phyloP scores from a whole-genome alignment of 345 rosid genomes.

The Brassica cretica region DNA sequence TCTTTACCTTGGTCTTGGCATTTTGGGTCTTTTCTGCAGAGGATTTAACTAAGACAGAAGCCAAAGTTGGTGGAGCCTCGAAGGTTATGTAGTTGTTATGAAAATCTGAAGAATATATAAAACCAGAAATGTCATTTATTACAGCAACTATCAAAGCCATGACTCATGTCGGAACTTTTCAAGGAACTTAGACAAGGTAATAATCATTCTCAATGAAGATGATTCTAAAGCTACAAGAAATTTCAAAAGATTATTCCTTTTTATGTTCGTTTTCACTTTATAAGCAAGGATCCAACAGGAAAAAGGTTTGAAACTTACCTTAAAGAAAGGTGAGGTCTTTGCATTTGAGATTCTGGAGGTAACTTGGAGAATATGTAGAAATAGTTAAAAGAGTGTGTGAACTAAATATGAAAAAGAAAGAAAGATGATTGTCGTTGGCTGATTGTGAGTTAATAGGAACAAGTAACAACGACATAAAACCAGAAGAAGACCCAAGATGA shows the following conservation, averaged over 20 bases:
- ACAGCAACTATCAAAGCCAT: slow-evolving; percentile 15
- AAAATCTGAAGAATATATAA: slow-evolving; percentile 25
- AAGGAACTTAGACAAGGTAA: not conserved
- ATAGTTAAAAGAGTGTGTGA: slow-evolving; percentile 23
- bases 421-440: slow-evolving; percentile 11
- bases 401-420: not conserved
- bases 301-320: slow-evolving; percentile 16
- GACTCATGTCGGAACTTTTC: slow-evolving; percentile 15
- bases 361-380: not conserved
- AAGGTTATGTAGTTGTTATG: slow-evolving; percentile 35
- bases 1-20: slow-evolving; percentile 84
- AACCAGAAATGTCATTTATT: slow-evolving; percentile 14
- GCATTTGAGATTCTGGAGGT: slow-evolving; percentile 14
- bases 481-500: slow-evolving; percentile 21
- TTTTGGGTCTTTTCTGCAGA: slow-evolving; percentile 30
- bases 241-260: not conserved
- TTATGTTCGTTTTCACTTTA: not conserved
- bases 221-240: not conserved
- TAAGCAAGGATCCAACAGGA: not conserved
- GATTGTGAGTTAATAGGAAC: slow-evolving; percentile 26
- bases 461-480: slow-evolving; percentile 7
- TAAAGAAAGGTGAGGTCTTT: slow-evolving; percentile 8
- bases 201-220: not conserved
- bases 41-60: not conserved
- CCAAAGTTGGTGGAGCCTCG: slow-evolving; percentile 15